phyloP scores from a whole-genome alignment of 306 rosid genomes.

The Alnus rubra region DNA sequence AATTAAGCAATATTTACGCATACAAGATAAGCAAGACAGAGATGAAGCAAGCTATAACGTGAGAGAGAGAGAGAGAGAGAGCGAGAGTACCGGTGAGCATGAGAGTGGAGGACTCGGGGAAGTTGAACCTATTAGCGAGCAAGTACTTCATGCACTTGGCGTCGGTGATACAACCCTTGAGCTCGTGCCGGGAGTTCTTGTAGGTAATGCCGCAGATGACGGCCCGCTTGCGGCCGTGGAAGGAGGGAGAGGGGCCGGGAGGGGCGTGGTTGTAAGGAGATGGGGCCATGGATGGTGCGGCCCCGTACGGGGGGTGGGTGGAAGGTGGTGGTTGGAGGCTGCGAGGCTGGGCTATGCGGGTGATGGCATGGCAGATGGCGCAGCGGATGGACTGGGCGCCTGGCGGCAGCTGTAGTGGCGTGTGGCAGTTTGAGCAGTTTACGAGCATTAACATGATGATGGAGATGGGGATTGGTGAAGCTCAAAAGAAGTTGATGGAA shows the following conservation, averaged over 20 bases:
- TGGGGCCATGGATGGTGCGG: constrained; percentile 1
- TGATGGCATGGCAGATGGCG: constrained; percentile 41
- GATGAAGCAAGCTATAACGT: too few species aligned
- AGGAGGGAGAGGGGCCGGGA: constrained; percentile 11
- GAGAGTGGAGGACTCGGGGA: constrained; percentile 44
- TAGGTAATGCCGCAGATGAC: constrained; percentile 54
- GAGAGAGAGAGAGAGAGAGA: too few species aligned
- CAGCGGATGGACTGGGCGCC: constrained; percentile 44
- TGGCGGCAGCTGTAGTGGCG: constrained; percentile 42
- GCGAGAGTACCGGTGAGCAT: constrained; percentile 46
- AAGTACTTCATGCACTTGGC: constrained; percentile 58
- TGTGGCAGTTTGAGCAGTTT: constrained; percentile 45
- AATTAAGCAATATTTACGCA: too few species aligned
- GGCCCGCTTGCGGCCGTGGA: constrained; percentile 45
- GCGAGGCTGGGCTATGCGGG: constrained; percentile 19
- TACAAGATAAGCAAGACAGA: background rate
- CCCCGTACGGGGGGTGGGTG: background rate
- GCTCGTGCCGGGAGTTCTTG: constrained; percentile 35
- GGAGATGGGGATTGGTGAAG: background rate
- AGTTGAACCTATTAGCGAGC: constrained; percentile 43
- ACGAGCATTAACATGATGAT: constrained; percentile 28
- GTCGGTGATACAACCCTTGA: constrained; percentile 49
- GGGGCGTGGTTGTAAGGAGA: constrained; percentile 31
- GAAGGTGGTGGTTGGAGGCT: background rate
- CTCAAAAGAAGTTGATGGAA: too few species aligned